These are phyloP conservation scores for Passalora sequoiae DNA, from an alignment of 2,329 filamentous ascomycete genomes.

Conservation along the genomic window DNA sequence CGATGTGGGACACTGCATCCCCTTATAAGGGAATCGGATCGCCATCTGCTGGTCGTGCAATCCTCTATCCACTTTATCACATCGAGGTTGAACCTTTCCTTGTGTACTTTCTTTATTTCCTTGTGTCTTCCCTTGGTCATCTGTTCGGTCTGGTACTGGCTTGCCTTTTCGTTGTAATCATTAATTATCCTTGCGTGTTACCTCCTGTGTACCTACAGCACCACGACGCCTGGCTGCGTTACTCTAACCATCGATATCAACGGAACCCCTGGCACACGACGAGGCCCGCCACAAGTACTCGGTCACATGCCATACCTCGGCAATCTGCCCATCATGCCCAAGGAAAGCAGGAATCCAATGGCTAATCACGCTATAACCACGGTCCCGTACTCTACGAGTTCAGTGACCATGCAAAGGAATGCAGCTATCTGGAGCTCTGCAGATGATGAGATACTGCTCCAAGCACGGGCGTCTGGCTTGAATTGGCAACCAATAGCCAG, in stretches of 20 bases:
- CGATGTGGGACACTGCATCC: neutral
- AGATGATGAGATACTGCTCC: conserved; percentile 69
- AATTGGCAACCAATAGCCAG: conserved; percentile 80
- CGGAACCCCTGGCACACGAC: too few species aligned
- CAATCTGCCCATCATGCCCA: conserved; percentile 41
- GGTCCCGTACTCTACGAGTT: conserved; percentile 32
- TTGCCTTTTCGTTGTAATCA: conserved; percentile 17
- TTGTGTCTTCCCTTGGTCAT: conserved; percentile 29
- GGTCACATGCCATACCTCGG: conserved; percentile 25
- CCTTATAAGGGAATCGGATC: conserved; percentile 22
- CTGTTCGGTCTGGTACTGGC: conserved; percentile 32
- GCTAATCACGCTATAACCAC: conserved; percentile 26
- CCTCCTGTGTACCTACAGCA: conserved; percentile 24
- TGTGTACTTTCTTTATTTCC: conserved; percentile 29
- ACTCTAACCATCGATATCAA: too few species aligned
- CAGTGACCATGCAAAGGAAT: conserved; percentile 33
- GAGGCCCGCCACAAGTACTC: neutral
- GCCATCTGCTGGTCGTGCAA: conserved; percentile 7
- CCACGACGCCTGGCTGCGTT: conserved; percentile 13
- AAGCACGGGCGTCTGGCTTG: conserved; percentile 66
- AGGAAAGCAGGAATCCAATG: conserved; percentile 35
- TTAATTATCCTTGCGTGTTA: conserved; percentile 13
- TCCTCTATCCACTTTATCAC: conserved; percentile 2
- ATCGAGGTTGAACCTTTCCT: conserved; percentile 9
- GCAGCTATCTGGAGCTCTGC: conserved; percentile 59